Conservation (phyloP, 306 rosid species). For the Astragalus glycyphyllos region DNA sequence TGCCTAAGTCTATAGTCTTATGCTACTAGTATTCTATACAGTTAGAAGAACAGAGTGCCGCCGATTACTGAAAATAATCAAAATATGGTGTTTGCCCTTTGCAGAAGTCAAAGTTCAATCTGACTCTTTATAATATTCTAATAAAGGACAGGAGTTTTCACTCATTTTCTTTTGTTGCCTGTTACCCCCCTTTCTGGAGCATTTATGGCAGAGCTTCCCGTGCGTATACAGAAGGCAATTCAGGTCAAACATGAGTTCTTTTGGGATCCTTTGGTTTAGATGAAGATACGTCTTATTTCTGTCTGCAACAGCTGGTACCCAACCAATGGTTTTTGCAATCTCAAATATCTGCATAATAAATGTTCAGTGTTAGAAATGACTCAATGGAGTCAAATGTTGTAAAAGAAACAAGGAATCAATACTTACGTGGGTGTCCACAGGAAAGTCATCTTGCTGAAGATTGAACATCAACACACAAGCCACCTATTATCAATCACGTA, state of each 20-base stretch:
- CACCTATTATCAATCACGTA: slow-evolving; percentile 48
- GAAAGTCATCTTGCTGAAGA: slow-evolving; percentile 93
- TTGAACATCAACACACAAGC: slow-evolving; percentile 58
- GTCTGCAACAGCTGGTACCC: slow-evolving; percentile 84
- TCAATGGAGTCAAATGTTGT: slow-evolving; percentile 11
- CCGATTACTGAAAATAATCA: not conserved
- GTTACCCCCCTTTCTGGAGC: slow-evolving; percentile 61
- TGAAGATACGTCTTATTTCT: slow-evolving; percentile 85
- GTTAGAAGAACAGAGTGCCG: slow-evolving; percentile 22
- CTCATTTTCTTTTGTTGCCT: slow-evolving; percentile 48
- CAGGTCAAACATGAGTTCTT: slow-evolving; percentile 85
- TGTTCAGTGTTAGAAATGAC: slow-evolving; percentile 1
- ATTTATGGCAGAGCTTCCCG: slow-evolving; percentile 77
- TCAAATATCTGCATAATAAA: slow-evolving; percentile 70
- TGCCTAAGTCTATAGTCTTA: not conserved
- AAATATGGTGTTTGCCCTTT: not conserved
- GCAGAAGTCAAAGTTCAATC: slow-evolving; percentile 36
- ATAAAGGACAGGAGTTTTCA: slow-evolving; percentile 65
- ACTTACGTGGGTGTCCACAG: slow-evolving; percentile 95
- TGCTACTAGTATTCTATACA: not conserved
- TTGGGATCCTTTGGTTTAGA: slow-evolving; percentile 81
- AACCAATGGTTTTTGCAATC: slow-evolving; percentile 75
- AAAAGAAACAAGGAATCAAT: slow-evolving; percentile 33
- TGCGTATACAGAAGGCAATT: slow-evolving; percentile 90
- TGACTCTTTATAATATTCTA: slow-evolving; percentile 48